A percentile compares a stretch with the other conserved stretches of the same genome.
Evolutionary conservation across 1,284 basidiomycete genomes (phyloP).

Genomic region (Ustilago trichophora): DNA sequence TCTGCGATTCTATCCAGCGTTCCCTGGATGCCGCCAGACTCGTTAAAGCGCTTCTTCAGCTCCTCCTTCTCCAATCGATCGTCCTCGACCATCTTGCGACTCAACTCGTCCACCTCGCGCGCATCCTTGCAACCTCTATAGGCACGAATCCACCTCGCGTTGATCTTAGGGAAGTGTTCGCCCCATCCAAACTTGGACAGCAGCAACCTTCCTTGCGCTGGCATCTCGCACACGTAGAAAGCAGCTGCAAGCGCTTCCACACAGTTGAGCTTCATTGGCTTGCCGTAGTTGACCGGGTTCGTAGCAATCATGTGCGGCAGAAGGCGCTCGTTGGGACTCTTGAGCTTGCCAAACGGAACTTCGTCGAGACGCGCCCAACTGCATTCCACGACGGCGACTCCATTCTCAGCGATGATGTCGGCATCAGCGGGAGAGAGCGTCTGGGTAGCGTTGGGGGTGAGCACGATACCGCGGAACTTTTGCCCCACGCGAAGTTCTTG

Average conservation of each 20-base stretch:
- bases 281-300: conserved; percentile 65
- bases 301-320: conserved; percentile 64
- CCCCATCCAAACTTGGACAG: conserved; percentile 62
- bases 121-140: conserved; percentile 47
- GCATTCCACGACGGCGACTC: conserved; percentile 94
- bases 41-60: conserved; percentile 35
- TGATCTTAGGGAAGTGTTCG: conserved; percentile 56
- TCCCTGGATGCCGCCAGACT: conserved; percentile 42
- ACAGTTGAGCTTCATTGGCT: conserved; percentile 64
- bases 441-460: conserved; percentile 89
- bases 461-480: conserved; percentile 87
- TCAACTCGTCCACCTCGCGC: conserved; percentile 41
- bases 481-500: conserved; percentile 84
- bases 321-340: conserved; percentile 88
- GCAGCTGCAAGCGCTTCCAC: conserved; percentile 63
- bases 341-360: conserved; percentile 91
- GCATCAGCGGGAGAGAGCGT: conserved; percentile 85
- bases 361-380: conserved; percentile 96
- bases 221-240: conserved; percentile 54
- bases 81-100: conserved; percentile 49
- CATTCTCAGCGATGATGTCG: conserved; percentile 78
- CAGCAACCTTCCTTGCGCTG: conserved; percentile 50
- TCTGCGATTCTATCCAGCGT: conserved; percentile 43
- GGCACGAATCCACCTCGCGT: conserved; percentile 46
- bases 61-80: conserved; percentile 49